A percentile compares a stretch with the other conserved stretches of the same genome.
Evolutionary conservation across 192 early-diverging fungal genomes (phyloP).

Genomic region (Fimicolochytrium jonesii): DNA sequence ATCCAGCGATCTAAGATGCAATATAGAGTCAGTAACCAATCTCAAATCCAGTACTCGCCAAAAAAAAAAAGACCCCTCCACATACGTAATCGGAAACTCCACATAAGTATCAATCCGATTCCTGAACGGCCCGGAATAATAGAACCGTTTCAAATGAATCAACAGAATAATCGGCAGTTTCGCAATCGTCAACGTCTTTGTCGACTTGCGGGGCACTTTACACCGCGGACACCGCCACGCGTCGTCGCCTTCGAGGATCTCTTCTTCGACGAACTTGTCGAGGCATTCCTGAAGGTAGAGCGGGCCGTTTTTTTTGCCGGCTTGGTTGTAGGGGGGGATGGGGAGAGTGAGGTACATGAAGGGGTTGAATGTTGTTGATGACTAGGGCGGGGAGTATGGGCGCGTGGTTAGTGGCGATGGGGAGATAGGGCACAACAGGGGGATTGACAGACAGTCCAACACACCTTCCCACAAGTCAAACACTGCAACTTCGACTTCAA

Average conservation of each 20-base stretch:
- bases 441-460: neutral
- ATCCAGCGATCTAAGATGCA: constrained; percentile 25
- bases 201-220: constrained; percentile 64
- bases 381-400: too few relatives aligned
- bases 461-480: constrained; percentile 62
- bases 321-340: constrained; percentile 56
- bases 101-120: constrained; percentile 89
- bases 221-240: constrained; percentile 88
- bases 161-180: constrained; percentile 84
- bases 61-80: too few relatives aligned
- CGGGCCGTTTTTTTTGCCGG: constrained; percentile 38
- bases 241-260: constrained; percentile 86
- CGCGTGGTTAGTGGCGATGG: too few relatives aligned
- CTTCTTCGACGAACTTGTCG: constrained; percentile 75
- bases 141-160: constrained; percentile 94
- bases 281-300: constrained; percentile 81
- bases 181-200: constrained; percentile 74
- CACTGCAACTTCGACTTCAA: constrained; percentile 65
- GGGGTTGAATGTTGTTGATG: constrained; percentile 81
- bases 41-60: constrained; percentile 64
- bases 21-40: neutral
- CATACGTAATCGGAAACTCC: constrained; percentile 66
- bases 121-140: constrained; percentile 84
- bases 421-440: neutral
- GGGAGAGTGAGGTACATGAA: constrained; percentile 92